phyloP scores from a whole-genome alignment of 2,329 filamentous ascomycete species.

The Pseudogymnoascus sp. region DNA sequence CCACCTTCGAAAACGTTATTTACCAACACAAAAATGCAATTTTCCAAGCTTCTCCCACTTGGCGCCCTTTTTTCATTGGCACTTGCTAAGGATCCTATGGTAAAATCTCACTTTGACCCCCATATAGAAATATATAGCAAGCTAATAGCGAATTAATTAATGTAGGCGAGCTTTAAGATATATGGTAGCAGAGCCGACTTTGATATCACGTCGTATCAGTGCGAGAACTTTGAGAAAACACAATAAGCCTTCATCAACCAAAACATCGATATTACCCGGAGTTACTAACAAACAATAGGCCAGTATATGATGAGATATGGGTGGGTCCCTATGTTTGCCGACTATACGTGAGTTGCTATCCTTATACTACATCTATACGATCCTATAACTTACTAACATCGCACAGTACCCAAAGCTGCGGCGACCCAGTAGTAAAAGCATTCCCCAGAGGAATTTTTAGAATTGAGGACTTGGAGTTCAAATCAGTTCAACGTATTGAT shows the following conservation, averaged over 20 bases:
- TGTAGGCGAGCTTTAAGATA: neutral
- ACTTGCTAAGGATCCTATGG: neutral
- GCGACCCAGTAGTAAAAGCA: neutral
- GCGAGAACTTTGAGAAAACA: neutral
- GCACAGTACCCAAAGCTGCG: neutral
- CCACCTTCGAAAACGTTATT: neutral
- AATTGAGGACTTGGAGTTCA: neutral
- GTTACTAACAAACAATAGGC: neutral
- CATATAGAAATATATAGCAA: neutral
- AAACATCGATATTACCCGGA: neutral
- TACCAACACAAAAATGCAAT: neutral
- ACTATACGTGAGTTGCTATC: neutral
- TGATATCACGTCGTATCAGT: neutral
- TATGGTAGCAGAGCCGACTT: neutral
- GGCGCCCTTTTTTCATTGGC: neutral
- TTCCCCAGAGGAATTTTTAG: neutral
- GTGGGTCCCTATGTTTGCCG: neutral
- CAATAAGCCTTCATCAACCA: neutral
- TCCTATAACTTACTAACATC: neutral
- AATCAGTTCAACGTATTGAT: neutral
- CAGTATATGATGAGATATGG: neutral
- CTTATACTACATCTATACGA: neutral
- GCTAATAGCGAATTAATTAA: neutral
- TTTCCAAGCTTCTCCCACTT: neutral
- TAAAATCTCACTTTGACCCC: neutral